phyloP scores from a whole-genome alignment of 1,284 basidiomycete species.

The Ceratobasidium sp. region DNA sequence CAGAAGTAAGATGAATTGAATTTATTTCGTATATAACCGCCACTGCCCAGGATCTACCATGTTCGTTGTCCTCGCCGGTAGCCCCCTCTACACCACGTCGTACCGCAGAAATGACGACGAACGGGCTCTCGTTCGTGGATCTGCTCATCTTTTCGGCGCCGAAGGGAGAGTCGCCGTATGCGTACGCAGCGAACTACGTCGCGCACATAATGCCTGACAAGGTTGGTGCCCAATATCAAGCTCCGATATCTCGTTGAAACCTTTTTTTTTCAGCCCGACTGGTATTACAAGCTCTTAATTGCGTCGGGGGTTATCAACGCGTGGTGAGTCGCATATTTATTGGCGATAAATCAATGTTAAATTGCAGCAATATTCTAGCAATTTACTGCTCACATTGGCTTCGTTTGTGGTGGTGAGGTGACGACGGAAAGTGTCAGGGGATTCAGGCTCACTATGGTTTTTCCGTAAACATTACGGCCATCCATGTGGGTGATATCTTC shows the following conservation, averaged over 20 bases:
- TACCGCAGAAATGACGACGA: background rate
- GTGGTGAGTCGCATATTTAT: background rate
- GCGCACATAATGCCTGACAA: conserved; percentile 25
- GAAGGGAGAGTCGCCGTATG: conserved; percentile 26
- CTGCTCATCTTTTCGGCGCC: conserved; percentile 25
- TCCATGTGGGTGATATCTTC: background rate
- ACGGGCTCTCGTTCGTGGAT: conserved; percentile 20
- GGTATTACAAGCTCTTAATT: conserved; percentile 25
- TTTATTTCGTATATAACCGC: no score
- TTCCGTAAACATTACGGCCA: conserved; percentile 26
- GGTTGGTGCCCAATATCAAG: background rate
- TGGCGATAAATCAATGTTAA: background rate
- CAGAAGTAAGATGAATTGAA: no score
- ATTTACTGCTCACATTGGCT: background rate
- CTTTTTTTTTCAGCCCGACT: conserved; percentile 7
- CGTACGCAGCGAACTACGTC: conserved; percentile 28
- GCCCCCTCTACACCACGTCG: no score
- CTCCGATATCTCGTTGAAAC: background rate
- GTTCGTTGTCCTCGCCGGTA: no score
- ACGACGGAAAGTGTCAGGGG: background rate
- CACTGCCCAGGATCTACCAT: no score
- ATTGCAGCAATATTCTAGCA: background rate
- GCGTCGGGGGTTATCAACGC: conserved; percentile 2
- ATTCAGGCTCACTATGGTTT: conserved; percentile 18
- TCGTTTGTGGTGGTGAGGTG: conserved; percentile 12